A percentile compares a stretch with the other conserved stretches of the same genome.
Evolutionary conservation across 139 green algal genomes (phyloP).

Genomic region (Chlamydomonas incerta): DNA sequence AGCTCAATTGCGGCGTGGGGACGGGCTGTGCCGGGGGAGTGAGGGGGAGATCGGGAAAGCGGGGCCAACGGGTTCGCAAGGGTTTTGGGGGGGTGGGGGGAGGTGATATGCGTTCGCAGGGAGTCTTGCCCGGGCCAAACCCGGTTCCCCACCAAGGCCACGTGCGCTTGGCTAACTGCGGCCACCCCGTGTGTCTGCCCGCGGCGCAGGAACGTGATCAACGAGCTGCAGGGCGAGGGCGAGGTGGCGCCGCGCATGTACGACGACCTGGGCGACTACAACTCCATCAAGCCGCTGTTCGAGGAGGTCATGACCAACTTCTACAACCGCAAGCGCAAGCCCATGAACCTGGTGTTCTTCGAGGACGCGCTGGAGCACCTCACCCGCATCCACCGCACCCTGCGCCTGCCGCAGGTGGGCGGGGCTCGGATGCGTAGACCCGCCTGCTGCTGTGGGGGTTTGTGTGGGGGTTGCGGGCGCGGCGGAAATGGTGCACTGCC

Average conservation of each 20-base stretch:
- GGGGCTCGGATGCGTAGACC: not conserved
- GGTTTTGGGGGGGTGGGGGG: too few species aligned
- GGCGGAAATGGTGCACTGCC: not conserved
- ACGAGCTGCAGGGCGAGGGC: conserved; percentile 42
- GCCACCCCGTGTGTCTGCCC: too few species aligned
- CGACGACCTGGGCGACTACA: conserved; percentile 78
- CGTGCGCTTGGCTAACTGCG: too few species aligned
- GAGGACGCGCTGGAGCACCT: conserved; percentile 89
- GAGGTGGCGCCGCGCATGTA: conserved; percentile 72
- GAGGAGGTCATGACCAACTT: conserved; percentile 72
- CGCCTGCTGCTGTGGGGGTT: conserved; percentile 25
- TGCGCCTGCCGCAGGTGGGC: conserved; percentile 79
- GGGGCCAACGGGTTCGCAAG: too few species aligned
- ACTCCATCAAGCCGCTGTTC: conserved; percentile 76
- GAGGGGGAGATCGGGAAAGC: too few species aligned
- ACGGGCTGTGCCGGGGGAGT: too few species aligned
- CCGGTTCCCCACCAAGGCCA: too few species aligned
- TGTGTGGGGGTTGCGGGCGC: not conserved
- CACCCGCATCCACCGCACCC: conserved; percentile 81
- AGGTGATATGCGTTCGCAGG: too few species aligned
- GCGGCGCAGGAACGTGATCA: conserved; percentile 38
- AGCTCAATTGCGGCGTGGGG: too few species aligned
- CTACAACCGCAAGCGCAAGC: conserved; percentile 81
- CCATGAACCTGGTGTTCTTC: conserved; percentile 89
- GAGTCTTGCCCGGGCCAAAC: too few species aligned